phyloP scores from a whole-genome alignment of 2,329 filamentous ascomycete species.

The Colletotrichum sp. region DNA sequence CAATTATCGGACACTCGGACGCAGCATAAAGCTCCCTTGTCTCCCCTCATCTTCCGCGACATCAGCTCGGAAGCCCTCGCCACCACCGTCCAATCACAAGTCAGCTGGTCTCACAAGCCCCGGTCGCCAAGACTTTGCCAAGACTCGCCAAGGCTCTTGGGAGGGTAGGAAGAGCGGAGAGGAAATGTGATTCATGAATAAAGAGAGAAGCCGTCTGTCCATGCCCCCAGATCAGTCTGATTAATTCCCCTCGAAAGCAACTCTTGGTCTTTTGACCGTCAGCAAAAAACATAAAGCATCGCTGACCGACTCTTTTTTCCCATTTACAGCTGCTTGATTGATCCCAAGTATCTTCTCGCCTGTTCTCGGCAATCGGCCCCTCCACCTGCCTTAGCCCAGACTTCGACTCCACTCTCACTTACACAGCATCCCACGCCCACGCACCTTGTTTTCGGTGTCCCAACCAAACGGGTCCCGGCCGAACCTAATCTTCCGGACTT shows the following conservation, averaged over 20 bases:
- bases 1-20: not conserved
- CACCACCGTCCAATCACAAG: conserved; percentile 3
- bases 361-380: conserved; percentile 12
- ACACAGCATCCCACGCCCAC: conserved; percentile 1
- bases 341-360: not conserved
- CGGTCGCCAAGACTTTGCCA: conserved; percentile 20
- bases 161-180: conserved; percentile 21
- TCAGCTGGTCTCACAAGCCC: not conserved
- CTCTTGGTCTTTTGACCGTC: not conserved
- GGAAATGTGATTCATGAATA: conserved; percentile 23
- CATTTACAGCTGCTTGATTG: not conserved
- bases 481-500: not conserved
- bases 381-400: not conserved
- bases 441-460: not conserved
- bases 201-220: conserved; percentile 17
- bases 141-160: conserved; percentile 18
- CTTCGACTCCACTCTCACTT: conserved; percentile 12
- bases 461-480: not conserved
- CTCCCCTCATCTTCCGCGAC: conserved; percentile 4
- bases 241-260: not conserved
- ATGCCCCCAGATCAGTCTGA: conserved; percentile 7
- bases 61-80: conserved; percentile 19
- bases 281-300: conserved; percentile 21
- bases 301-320: conserved; percentile 3
- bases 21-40: not conserved